Conservation (phyloP, 768 basidiomycete genomes). For the Thelephora ganbajun region DNA sequence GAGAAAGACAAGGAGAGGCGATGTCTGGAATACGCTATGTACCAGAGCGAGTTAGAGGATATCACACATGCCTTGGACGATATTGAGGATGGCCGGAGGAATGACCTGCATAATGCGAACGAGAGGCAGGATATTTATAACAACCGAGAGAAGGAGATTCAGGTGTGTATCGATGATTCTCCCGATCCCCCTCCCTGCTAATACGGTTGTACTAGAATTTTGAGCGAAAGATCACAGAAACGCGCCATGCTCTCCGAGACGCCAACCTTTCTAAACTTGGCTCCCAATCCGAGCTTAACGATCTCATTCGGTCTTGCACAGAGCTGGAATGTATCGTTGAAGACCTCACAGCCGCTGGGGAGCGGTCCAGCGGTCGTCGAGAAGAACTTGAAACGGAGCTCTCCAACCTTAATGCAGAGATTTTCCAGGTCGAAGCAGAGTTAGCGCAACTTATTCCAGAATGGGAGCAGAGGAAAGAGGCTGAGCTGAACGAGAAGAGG, state of each 20-base stretch:
- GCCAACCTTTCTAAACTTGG: slow-evolving; percentile 31
- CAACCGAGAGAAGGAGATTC: slow-evolving; percentile 71
- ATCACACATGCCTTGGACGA: slow-evolving; percentile 76
- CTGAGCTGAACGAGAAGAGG: slow-evolving; percentile 41
- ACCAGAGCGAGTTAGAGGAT: slow-evolving; percentile 83
- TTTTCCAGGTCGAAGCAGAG: slow-evolving; percentile 45
- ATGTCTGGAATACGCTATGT: slow-evolving; percentile 89
- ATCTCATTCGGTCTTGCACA: slow-evolving; percentile 72
- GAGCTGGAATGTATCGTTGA: slow-evolving; percentile 75
- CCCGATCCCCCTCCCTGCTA: neutral
- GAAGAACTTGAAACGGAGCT: slow-evolving; percentile 56
- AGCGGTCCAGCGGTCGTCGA: slow-evolving; percentile 50
- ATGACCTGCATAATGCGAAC: slow-evolving; percentile 79
- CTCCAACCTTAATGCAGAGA: slow-evolving; percentile 38
- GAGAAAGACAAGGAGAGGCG: slow-evolving; percentile 90
- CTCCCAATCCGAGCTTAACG: slow-evolving; percentile 70
- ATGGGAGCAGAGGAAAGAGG: slow-evolving; percentile 46
- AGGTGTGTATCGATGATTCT: slow-evolving; percentile 28
- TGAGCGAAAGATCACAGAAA: slow-evolving; percentile 57
- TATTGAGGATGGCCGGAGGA: slow-evolving; percentile 68
- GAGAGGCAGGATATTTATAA: slow-evolving; percentile 71
- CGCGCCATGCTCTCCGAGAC: slow-evolving; percentile 55
- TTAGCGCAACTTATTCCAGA: slow-evolving; percentile 54
- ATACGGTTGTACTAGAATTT: slow-evolving; percentile 34
- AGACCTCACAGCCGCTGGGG: slow-evolving; percentile 58